Percentiles rank a stretch among this genome's conserved stretches.
phyloP scores from a whole-genome alignment of 139 green algal genomes.

The Bryopsis sp. region DNA sequence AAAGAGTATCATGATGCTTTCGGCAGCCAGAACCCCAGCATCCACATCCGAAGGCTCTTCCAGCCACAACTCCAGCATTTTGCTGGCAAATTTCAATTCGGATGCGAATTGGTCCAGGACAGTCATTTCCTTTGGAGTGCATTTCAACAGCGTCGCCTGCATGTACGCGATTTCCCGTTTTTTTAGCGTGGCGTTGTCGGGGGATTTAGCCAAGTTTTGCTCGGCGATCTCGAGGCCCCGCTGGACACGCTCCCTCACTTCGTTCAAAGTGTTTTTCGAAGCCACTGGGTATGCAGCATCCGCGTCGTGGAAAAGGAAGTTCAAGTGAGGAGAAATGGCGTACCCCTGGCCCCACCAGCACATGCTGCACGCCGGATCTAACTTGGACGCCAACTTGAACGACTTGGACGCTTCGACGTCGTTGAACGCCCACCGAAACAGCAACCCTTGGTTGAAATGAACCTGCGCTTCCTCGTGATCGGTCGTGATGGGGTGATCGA shows the following conservation, averaged over 20 bases:
- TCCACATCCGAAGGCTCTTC: conserved; percentile 21
- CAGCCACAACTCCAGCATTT: conserved; percentile 8
- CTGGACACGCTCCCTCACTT: background rate
- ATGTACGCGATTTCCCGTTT: background rate
- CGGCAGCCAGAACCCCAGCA: conserved; percentile 32
- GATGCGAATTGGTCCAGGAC: background rate
- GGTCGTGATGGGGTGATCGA: no score
- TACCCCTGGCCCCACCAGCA: conserved; percentile 37
- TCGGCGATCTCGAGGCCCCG: background rate
- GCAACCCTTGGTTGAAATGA: conserved; percentile 6
- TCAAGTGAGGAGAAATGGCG: conserved; percentile 2
- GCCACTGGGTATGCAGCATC: background rate
- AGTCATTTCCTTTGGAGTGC: conserved; percentile 7
- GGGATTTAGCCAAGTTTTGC: background rate
- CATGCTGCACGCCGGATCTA: conserved; percentile 26
- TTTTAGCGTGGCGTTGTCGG: background rate
- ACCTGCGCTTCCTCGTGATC: no score
- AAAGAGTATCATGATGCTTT: conserved; percentile 35
- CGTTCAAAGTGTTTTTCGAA: background rate
- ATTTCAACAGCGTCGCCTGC: background rate
- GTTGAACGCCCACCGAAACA: background rate
- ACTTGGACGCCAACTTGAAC: background rate
- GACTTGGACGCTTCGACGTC: background rate
- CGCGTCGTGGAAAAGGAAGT: background rate
- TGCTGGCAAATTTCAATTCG: background rate